Percentiles rank a stretch among this genome's conserved stretches.
phyloP scores from a whole-genome alignment of 306 rosid genomes.

The Cucumis sativus region Cucumber_9930_V3 NC_026656.2:7298501-7299000 shows the following conservation, averaged over 20 bases:
- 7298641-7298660: not conserved
- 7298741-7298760: not conserved
- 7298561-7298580: not conserved
- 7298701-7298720: not conserved
- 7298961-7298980: too few species aligned
- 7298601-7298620: not conserved
- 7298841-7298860: not conserved
- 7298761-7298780: not conserved
- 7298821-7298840: not conserved
- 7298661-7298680: not conserved
- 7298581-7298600: not conserved
- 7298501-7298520: not conserved
- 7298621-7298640: not conserved
- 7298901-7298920: too few species aligned
- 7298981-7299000: too few species aligned
- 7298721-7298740: not conserved
- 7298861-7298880: too few species aligned
- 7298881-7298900: too few species aligned
- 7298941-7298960: too few species aligned
- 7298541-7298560: not conserved
- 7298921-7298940: too few species aligned
- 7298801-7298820: not conserved
- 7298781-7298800: not conserved
- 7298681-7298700: not conserved
- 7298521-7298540: too few species aligned